phyloP scores from a whole-genome alignment of 2,329 filamentous ascomycete species.

The Hymenoscyphus linearis region DNA sequence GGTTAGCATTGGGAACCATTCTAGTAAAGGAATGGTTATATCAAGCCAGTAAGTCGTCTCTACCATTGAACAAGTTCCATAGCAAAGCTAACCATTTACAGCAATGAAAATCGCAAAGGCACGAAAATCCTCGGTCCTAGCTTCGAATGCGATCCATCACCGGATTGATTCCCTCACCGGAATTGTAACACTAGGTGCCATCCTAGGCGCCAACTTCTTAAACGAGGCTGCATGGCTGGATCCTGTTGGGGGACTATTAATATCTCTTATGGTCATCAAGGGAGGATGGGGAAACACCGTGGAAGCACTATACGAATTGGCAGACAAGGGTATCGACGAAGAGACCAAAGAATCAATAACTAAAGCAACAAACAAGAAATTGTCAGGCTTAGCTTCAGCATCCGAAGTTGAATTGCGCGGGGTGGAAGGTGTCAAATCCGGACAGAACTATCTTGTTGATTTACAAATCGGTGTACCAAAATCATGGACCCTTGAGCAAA shows the following conservation, averaged over 20 bases:
- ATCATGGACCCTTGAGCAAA: slow-evolving; percentile 68
- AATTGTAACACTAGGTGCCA: slow-evolving; percentile 84
- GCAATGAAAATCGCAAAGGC: slow-evolving; percentile 93
- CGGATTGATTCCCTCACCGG: slow-evolving; percentile 93
- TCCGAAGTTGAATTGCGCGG: slow-evolving; percentile 66
- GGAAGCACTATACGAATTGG: slow-evolving; percentile 77
- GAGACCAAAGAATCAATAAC: slow-evolving; percentile 72
- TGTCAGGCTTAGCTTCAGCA: slow-evolving; percentile 49
- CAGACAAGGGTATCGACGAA: slow-evolving; percentile 82
- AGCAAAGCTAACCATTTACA: slow-evolving; percentile 36
- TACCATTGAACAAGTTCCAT: background rate
- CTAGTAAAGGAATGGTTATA: slow-evolving; percentile 96
- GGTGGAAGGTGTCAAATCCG: slow-evolving; percentile 87
- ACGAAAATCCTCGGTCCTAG: slow-evolving; percentile 90
- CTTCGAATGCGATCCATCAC: slow-evolving; percentile 94
- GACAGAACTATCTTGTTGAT: slow-evolving; percentile 93
- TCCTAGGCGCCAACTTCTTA: slow-evolving; percentile 83
- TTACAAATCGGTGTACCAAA: slow-evolving; percentile 77
- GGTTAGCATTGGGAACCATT: slow-evolving; percentile 87
- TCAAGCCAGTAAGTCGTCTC: slow-evolving; percentile 70
- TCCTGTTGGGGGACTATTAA: slow-evolving; percentile 85
- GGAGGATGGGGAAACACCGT: slow-evolving; percentile 84
- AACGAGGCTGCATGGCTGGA: slow-evolving; percentile 87
- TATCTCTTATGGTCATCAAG: slow-evolving; percentile 88
- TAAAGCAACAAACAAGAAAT: slow-evolving; percentile 55